phyloP scores from a whole-genome alignment of 2,329 filamentous ascomycete species.

The Curvularia hawaiiensis region DNA sequence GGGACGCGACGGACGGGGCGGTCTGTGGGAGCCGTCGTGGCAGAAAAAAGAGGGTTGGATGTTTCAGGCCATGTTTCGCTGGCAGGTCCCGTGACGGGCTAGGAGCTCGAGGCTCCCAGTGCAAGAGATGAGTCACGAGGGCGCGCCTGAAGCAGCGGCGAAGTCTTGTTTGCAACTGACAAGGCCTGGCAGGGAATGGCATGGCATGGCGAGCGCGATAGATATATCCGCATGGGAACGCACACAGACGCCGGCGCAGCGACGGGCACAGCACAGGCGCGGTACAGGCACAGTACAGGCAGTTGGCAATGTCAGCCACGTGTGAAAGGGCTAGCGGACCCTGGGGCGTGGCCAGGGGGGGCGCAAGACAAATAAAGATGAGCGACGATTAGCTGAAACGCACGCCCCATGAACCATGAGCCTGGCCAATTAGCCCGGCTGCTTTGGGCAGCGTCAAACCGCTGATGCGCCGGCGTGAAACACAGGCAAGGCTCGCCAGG shows the following conservation, averaged over 20 bases:
- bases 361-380: not conserved
- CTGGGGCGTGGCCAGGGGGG: not conserved
- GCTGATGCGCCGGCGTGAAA: constrained; percentile 35
- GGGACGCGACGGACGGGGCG: constrained; percentile 2
- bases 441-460: constrained; percentile 39
- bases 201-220: constrained; percentile 1
- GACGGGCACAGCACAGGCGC: not conserved
- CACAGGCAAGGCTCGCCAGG: constrained; percentile 18
- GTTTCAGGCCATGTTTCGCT: constrained; percentile 29
- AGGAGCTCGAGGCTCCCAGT: not conserved
- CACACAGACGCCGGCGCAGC: not conserved
- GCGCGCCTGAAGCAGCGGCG: not conserved
- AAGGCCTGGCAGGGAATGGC: constrained; percentile 7
- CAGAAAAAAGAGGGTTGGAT: constrained; percentile 21
- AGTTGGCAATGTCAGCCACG: not conserved
- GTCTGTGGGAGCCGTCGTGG: constrained; percentile 20
- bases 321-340: not conserved
- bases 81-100: constrained; percentile 1
- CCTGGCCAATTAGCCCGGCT: constrained; percentile 23
- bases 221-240: too few species aligned
- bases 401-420: constrained; percentile 21
- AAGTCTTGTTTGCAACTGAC: not conserved
- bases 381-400: constrained; percentile 22
- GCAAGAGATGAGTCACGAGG: constrained; percentile 5
- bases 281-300: not conserved